Evolutionary conservation across 202 grass and related monocot species (phyloP).

Genomic region (Musa balbisiana): DNA sequence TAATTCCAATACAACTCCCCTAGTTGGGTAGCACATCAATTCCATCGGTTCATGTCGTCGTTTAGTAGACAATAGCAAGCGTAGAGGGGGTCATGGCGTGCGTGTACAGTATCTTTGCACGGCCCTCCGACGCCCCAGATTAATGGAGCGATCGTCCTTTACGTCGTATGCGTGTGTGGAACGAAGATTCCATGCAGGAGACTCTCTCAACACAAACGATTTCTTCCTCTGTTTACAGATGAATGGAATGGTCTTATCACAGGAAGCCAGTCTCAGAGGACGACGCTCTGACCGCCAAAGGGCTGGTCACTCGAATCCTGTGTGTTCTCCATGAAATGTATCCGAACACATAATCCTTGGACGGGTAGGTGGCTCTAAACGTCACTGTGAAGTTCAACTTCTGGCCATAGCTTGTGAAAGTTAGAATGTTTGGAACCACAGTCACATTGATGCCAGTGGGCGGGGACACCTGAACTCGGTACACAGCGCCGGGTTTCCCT

Average conservation of each 20-base stretch:
- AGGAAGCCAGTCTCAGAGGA: background rate
- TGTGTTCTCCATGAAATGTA: constrained; percentile 41
- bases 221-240: background rate
- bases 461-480: constrained; percentile 33
- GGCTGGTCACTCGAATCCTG: constrained; percentile 26
- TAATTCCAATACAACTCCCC: too few relatives aligned
- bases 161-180: too few relatives aligned
- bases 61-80: too few relatives aligned
- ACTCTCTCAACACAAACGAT: too few relatives aligned
- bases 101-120: too few relatives aligned
- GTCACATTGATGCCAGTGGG: constrained; percentile 49
- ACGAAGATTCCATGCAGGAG: too few relatives aligned
- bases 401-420: constrained; percentile 34
- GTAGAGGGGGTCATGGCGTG: too few relatives aligned
- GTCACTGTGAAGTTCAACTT: constrained; percentile 49
- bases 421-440: constrained; percentile 39
- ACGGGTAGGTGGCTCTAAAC: constrained; percentile 32
- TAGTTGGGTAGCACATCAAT: too few relatives aligned
- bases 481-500: constrained; percentile 26
- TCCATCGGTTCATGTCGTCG: too few relatives aligned
- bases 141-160: too few relatives aligned
- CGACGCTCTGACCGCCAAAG: constrained; percentile 35
- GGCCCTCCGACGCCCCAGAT: too few relatives aligned
- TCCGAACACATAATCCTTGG: constrained; percentile 47
- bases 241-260: background rate